Evolutionary conservation across 129 eudicot species (phyloP), one percentile per base, ranked within the genome.

Genomic region (Centella asiatica): DNA sequence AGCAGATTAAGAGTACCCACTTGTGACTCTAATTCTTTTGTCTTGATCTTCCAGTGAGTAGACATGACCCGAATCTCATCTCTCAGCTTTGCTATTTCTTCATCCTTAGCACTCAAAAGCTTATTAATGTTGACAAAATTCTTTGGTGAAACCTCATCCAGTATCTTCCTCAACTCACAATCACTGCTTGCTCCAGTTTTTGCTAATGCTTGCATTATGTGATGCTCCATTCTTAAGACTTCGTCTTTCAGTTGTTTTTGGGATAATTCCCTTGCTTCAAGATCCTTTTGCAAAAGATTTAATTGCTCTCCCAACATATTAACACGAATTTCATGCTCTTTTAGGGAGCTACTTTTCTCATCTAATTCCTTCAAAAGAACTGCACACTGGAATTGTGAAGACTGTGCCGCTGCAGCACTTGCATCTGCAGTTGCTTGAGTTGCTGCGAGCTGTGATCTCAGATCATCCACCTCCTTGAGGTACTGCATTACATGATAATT

Each of bases 171-270:
- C 59, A 93, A 73, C 64, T 93, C 99, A 60, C 80, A 70, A 58
- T 88, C 92, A 60, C 75, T 80, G 40, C 71, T 80, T 10, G 85
- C 59, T 40, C 94, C 85, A 22, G 95, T 72, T 72, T 82, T 88
- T 50, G 87, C 83, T 60, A 93, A 45, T 37, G 96, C 83, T 74
- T 87, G 78, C 83, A 76, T 82, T 69, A 93, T 88, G 60, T 85
- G 96, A 56, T 78, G 85, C 77, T 93, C 99, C 27, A 88, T 73
- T 64, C 96, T 83, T 40, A 70, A 5, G 23, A 93, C 96, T 72
- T 93, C 99, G 66, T 85, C 95, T 83, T 85, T 93, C 66, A 93
- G 78, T 72, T 87, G 92, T 59, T 64, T 85, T 76, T 93, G 96
- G 23, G 93, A 80, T 39, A 57, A 77, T 72, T 93, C 99, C 72